Conservation (phyloP, 2,329 filamentous ascomycete genomes). For the Botrytis medusae region DNA sequence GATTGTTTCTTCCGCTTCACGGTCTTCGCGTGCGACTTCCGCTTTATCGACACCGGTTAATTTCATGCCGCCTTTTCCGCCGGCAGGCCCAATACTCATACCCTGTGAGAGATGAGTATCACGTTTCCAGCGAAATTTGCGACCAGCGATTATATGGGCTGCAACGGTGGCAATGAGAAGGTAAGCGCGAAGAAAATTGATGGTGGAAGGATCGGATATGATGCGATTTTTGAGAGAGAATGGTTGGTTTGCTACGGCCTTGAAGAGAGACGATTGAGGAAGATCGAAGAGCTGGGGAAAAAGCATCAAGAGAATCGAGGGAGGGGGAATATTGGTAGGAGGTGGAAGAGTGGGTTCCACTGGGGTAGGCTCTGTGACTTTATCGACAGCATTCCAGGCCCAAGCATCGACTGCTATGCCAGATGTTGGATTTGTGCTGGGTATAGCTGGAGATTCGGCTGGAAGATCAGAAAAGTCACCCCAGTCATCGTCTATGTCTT, state of each 20-base stretch:
- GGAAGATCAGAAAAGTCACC: conserved; percentile 52
- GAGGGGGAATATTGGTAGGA: conserved; percentile 79
- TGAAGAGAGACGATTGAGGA: conserved; percentile 64
- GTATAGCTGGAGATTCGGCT: conserved; percentile 31
- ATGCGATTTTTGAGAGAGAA: conserved; percentile 61
- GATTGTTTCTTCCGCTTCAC: conserved; percentile 77
- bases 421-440: conserved; percentile 25
- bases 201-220: conserved; percentile 60
- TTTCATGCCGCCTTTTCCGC: conserved; percentile 86
- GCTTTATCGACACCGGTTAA: conserved; percentile 80
- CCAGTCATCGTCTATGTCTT: conserved; percentile 50
- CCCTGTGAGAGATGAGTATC: conserved; percentile 81
- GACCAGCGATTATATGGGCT: conserved; percentile 79
- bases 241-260: conserved; percentile 59
- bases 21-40: conserved; percentile 78
- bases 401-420: conserved; percentile 33
- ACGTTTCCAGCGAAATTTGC: conserved; percentile 86
- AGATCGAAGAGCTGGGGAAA: conserved; percentile 71
- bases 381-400: conserved; percentile 39
- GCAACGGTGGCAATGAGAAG: conserved; percentile 65
- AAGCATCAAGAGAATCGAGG: conserved; percentile 74
- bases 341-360: conserved; percentile 23
- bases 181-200: conserved; percentile 64
- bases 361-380: conserved; percentile 23
- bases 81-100: conserved; percentile 77